These are phyloP conservation scores for Rhizoctonia solani DNA, from an alignment of 1,284 basidiomycete genomes.

Conservation along the genomic window DNA sequence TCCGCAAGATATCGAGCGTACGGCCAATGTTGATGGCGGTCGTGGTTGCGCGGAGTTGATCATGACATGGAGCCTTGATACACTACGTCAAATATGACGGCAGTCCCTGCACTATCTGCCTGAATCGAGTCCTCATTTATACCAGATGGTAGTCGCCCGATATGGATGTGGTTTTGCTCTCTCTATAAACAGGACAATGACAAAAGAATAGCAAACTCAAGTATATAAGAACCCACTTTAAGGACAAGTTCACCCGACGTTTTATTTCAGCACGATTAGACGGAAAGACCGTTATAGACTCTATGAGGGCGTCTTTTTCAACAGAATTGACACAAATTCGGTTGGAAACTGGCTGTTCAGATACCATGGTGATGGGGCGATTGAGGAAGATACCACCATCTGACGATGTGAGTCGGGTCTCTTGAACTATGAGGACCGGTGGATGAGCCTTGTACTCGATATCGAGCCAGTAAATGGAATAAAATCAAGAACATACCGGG, in stretches of 20 bases:
- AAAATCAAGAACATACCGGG: no score
- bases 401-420: background rate
- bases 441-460: no score
- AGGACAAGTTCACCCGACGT: constrained; percentile 9
- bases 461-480: no score
- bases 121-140: constrained; percentile 42
- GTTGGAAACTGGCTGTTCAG: background rate
- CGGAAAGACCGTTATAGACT: constrained; percentile 23
- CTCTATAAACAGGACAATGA: constrained; percentile 16
- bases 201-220: background rate
- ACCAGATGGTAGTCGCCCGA: constrained; percentile 40
- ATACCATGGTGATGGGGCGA: background rate
- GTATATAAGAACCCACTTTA: constrained; percentile 4
- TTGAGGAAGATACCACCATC: background rate
- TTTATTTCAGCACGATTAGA: constrained; percentile 22
- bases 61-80: constrained; percentile 35
- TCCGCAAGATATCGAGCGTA: constrained; percentile 19
- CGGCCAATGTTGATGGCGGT: constrained; percentile 30
- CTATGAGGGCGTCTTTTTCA: constrained; percentile 19
- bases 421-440: no score
- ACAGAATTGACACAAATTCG: constrained; percentile 23
- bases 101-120: constrained; percentile 41
- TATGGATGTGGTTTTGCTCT: constrained; percentile 41
- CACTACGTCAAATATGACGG: constrained; percentile 42
- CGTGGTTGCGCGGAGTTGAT: background rate